Evolutionary conservation across 805 yeast species (phyloP).

Genomic region (Debaryomyces tyrocola): DNA sequence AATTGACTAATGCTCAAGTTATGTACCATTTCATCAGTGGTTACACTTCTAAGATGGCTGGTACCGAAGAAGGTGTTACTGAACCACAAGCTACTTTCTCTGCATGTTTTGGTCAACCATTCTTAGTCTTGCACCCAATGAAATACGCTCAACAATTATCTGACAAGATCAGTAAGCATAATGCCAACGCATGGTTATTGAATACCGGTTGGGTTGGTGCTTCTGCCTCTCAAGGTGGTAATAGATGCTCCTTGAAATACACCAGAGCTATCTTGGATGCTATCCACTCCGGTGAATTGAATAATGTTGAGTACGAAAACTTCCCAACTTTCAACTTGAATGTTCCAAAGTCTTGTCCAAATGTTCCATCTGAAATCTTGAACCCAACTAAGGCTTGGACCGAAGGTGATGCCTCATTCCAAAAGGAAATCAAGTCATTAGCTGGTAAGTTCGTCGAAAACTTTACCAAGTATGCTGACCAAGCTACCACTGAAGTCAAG

Average conservation of each 20-base stretch:
- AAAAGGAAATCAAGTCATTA: conserved; percentile 51
- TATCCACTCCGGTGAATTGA: conserved; percentile 87
- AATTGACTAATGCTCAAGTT: conserved; percentile 90
- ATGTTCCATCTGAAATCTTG: conserved; percentile 81
- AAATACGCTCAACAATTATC: conserved; percentile 94
- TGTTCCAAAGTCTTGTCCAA: conserved; percentile 78
- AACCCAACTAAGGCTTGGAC: conserved; percentile 87
- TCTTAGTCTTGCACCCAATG: conserved; percentile 97
- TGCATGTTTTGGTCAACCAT: conserved; percentile 99
- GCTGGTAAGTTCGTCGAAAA: conserved; percentile 81
- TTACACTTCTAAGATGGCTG: conserved; percentile 99
- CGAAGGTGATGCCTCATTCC: conserved; percentile 40
- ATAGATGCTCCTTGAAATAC: conserved; percentile 96
- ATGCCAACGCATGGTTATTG: conserved; percentile 92
- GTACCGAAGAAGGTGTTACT: conserved; percentile 97
- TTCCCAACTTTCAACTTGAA: conserved; percentile 85
- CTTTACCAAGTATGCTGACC: conserved; percentile 79
- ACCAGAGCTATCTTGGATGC: conserved; percentile 95
- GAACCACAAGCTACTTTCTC: conserved; percentile 98
- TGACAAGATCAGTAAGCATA: conserved; percentile 85
- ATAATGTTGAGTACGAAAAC: conserved; percentile 75
- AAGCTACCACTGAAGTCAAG: conserved; percentile 80
- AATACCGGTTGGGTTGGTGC: conserved; percentile 99
- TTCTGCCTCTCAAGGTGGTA: conserved; percentile 89
- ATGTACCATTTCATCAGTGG: conserved; percentile 99